Evolutionary conservation across 306 rosid species (phyloP).

Genomic region (Quercus suber): DNA sequence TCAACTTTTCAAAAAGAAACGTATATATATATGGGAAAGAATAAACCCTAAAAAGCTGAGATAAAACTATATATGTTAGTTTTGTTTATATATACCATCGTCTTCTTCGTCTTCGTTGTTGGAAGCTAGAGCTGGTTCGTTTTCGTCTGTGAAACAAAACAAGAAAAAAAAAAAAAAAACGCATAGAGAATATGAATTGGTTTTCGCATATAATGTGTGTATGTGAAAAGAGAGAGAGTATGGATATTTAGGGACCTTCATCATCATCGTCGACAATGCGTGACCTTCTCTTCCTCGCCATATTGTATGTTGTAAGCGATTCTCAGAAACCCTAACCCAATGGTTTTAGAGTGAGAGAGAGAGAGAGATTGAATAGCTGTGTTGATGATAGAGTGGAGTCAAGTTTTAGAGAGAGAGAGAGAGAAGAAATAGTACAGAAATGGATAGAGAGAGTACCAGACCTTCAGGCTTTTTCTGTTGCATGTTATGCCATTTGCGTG

Average conservation of each 20-base stretch:
- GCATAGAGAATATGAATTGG: background rate
- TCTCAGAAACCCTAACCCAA: constrained; percentile 28
- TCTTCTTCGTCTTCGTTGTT: constrained; percentile 15
- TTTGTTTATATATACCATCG: constrained; percentile 21
- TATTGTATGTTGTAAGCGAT: background rate
- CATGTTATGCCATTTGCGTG: no score
- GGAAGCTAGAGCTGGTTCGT: background rate
- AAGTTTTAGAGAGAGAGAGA: background rate
- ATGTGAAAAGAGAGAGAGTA: background rate
- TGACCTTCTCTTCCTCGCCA: constrained; percentile 15
- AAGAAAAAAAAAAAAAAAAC: background rate
- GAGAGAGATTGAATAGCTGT: background rate
- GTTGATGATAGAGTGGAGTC: background rate
- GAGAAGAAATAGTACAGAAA: background rate
- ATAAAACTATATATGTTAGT: background rate
- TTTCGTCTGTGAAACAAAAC: constrained; percentile 19
- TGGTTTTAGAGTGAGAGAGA: constrained; percentile 1
- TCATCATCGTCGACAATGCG: constrained; percentile 22
- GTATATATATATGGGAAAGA: no score
- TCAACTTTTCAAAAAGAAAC: no score
- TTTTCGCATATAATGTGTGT: no score
- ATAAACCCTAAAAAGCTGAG: background rate
- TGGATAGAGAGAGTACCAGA: no score
- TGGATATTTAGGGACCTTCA: background rate
- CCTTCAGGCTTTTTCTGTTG: no score